Conservation (phyloP, 2,329 filamentous ascomycete genomes). For the Eurotiales sp. region DNA sequence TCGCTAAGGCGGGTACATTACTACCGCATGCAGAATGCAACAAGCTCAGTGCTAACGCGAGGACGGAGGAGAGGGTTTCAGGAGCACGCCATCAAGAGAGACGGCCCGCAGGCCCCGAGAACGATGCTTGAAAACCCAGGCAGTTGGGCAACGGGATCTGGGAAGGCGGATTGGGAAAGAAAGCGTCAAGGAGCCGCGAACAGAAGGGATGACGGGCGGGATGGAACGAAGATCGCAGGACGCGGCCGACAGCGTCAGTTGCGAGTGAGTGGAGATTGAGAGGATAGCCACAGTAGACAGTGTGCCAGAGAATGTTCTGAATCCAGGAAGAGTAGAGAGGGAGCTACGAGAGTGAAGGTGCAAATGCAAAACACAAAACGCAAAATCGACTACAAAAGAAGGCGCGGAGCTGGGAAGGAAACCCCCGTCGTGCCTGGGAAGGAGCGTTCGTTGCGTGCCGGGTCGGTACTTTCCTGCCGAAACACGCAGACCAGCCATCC, state of each 20-base stretch:
- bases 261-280: not conserved
- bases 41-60: conserved; percentile 9
- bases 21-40: conserved; percentile 14
- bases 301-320: not conserved
- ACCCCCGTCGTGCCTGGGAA: not conserved
- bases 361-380: no score
- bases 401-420: not conserved
- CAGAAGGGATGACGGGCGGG: not conserved
- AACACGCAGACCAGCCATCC: not conserved
- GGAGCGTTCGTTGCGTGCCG: not conserved
- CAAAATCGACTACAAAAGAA: not conserved
- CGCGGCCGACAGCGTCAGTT: conserved; percentile 6
- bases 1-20: not conserved
- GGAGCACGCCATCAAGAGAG: conserved; percentile 13
- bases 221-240: not conserved
- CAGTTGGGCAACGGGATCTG: not conserved
- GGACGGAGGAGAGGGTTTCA: conserved; percentile 8
- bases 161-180: not conserved
- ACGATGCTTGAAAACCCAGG: not conserved
- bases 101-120: conserved; percentile 14
- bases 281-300: not conserved
- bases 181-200: conserved; percentile 8
- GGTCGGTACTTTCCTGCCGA: not conserved
- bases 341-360: no score
- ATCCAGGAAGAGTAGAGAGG: not conserved